phyloP scores from a whole-genome alignment of 495 filamentous ascomycete species.

The Penicillium canariense region DNA sequence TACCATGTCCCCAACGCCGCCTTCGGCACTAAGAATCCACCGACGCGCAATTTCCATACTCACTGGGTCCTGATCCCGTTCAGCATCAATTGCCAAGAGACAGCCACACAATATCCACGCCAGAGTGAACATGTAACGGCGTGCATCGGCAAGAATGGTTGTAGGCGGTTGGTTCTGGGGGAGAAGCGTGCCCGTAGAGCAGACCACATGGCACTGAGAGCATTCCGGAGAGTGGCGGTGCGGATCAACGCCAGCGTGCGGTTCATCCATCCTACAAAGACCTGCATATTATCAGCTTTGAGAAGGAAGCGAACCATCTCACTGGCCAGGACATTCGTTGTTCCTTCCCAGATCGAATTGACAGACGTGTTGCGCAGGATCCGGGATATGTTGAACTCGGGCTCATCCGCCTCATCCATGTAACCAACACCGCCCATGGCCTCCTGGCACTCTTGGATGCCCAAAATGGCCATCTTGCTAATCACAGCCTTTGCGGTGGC shows the following conservation, averaged over 20 bases:
- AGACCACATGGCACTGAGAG: constrained; percentile 21
- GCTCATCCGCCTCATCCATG: constrained; percentile 52
- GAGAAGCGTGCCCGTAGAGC: constrained; percentile 17
- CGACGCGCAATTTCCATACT: constrained; percentile 31
- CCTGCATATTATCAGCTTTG: constrained; percentile 38
- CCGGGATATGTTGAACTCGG: constrained; percentile 61
- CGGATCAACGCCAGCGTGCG: constrained; percentile 31
- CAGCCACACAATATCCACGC: constrained; percentile 33
- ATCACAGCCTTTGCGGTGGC: constrained; percentile 65
- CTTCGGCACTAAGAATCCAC: constrained; percentile 32
- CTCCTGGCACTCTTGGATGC: constrained; percentile 65
- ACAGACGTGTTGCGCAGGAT: constrained; percentile 65
- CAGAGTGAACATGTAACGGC: constrained; percentile 37
- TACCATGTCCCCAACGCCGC: constrained; percentile 31
- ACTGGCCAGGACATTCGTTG: constrained; percentile 64
- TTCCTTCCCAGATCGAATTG: constrained; percentile 73
- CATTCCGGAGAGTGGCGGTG: constrained; percentile 1
- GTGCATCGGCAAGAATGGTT: constrained; percentile 30
- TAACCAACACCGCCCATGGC: constrained; percentile 75
- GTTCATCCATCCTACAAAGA: constrained; percentile 42
- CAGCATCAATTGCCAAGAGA: constrained; percentile 31
- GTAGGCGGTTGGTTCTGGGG: constrained; percentile 6
- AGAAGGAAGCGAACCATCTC: constrained; percentile 60
- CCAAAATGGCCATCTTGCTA: constrained; percentile 52
- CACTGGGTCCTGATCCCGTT: constrained; percentile 29